A percentile compares a stretch with the other conserved stretches of the same genome.
Conservation (phyloP, 306 rosid genomes). For the Vigna mungo region DNA sequence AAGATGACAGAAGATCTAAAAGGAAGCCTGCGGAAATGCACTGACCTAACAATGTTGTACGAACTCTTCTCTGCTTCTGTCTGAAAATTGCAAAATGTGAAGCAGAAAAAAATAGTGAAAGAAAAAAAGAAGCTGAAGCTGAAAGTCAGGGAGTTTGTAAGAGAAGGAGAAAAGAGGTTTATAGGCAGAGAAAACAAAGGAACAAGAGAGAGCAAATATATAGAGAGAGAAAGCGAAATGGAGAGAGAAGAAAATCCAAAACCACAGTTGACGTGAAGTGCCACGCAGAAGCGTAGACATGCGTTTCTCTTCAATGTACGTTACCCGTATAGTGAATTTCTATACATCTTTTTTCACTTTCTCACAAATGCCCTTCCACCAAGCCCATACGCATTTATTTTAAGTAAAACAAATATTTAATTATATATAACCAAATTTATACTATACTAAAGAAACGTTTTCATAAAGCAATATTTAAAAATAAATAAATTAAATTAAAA, state of each 20-base stretch:
- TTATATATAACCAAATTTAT: no score
- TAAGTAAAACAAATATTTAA: no score
- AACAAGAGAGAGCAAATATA: neutral
- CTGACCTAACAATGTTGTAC: constrained; percentile 38
- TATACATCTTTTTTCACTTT: neutral
- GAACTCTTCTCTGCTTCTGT: neutral
- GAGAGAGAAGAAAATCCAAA: constrained; percentile 48
- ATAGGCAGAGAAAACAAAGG: constrained; percentile 1
- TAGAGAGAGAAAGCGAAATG: neutral
- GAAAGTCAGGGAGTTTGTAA: neutral
- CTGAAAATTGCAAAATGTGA: constrained; percentile 2
- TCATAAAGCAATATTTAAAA: no score
- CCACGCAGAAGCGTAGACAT: constrained; percentile 46
- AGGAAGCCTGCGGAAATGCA: constrained; percentile 30
- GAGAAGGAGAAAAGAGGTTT: constrained; percentile 28
- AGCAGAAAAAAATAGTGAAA: neutral
- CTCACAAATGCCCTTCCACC: constrained; percentile 29
- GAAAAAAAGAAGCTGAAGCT: constrained; percentile 29
- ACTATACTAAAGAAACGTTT: no score
- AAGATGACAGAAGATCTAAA: constrained; percentile 52
- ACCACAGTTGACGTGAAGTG: constrained; percentile 57
- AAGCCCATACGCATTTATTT: no score
- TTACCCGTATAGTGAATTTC: neutral
- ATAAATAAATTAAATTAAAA: no score
- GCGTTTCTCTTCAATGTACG: neutral